Evolutionary conservation across 495 filamentous ascomycete genomes (phyloP), one percentile per base, ranked within the genome.

Genomic region (Penicillium canariense): DNA sequence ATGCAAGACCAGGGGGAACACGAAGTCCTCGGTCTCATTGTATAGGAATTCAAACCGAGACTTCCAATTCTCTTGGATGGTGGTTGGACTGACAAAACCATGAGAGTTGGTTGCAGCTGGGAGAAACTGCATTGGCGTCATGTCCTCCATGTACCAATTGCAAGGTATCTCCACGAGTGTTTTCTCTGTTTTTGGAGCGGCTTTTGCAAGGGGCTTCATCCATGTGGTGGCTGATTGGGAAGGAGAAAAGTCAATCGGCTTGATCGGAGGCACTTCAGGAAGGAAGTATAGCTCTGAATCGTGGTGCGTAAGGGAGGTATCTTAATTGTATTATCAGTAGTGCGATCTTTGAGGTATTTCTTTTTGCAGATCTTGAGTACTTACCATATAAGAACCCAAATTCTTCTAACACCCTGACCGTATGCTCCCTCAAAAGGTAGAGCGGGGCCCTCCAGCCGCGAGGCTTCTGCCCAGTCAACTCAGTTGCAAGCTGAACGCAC

Each of bases 141-240:
- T 80, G 53, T 83, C 81, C 54, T 84, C 81, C 64, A 73, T 73
- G 59, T 84, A 81, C 70, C 76, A 83, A 59, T 80, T 81, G 26
- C 72, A 75, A 0, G 81, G 81, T 17, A 84, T 70, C 50, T 79
- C 78, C 39, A 83, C 75, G 1, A 84, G 61, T 1, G 60, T 71
- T 56, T 58, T 59, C 4, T 66, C 52, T 58, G 74, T 59, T 4
- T 65, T 48, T 0, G 55, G 55, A 12, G 61, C 32, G 4, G 53
- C 12, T 7, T 54, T 34, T 0, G 71, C 67, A 14, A 79, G 68
- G 5, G 82, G 83, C 27, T 81, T 71, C 82, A 85, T 85, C 83
- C 83, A 85, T 36, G 76, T 73, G 12, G 69, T 68, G 5, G 77
- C 74, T 15, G 62, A 45, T 14, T 65, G 55, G 40, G 74, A 61